phyloP scores from a whole-genome alignment of 1,139 yeast species.

The Yamadazyma friedrichii region DNA sequence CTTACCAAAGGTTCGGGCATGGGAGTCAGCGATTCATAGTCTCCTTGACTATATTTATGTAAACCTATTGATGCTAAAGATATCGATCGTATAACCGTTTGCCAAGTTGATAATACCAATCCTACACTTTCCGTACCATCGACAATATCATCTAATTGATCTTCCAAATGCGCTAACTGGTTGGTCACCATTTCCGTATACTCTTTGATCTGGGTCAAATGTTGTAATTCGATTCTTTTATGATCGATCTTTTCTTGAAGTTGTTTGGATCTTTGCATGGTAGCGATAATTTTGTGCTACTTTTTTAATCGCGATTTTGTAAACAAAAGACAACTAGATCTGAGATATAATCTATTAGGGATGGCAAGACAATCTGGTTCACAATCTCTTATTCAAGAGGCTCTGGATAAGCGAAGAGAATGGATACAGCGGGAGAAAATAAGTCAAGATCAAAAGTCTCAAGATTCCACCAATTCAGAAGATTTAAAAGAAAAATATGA shows the following conservation, averaged over 20 bases:
- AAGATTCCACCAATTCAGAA: not conserved
- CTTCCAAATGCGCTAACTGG: slow-evolving; percentile 49
- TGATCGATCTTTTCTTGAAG: slow-evolving; percentile 37
- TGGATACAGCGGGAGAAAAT: not conserved
- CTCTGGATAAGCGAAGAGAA: slow-evolving; percentile 10
- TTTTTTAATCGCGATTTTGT: slow-evolving; percentile 2
- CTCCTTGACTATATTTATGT: slow-evolving; percentile 44
- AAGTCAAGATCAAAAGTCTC: not conserved
- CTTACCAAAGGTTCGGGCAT: slow-evolving; percentile 64
- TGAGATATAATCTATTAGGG: not conserved
- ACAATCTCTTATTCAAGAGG: slow-evolving; percentile 14
- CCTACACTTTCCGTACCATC: slow-evolving; percentile 61
- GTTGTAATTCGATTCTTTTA: slow-evolving; percentile 53
- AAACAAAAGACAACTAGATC: too few species aligned
- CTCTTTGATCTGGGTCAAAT: slow-evolving; percentile 47
- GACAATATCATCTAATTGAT: slow-evolving; percentile 49
- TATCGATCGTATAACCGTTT: slow-evolving; percentile 61
- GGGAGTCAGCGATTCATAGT: slow-evolving; percentile 38
- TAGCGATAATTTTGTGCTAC: not conserved
- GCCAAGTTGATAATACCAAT: slow-evolving; percentile 65
- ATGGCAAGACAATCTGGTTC: slow-evolving; percentile 22
- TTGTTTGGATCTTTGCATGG: slow-evolving; percentile 13
- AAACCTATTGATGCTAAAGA: slow-evolving; percentile 66
- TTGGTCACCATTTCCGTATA: slow-evolving; percentile 46
- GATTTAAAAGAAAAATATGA: slow-evolving; percentile 20